These are phyloP conservation scores for Emmonsia crescens DNA, from an alignment of 2,329 filamentous ascomycete species.

Conservation along the genomic window DNA sequence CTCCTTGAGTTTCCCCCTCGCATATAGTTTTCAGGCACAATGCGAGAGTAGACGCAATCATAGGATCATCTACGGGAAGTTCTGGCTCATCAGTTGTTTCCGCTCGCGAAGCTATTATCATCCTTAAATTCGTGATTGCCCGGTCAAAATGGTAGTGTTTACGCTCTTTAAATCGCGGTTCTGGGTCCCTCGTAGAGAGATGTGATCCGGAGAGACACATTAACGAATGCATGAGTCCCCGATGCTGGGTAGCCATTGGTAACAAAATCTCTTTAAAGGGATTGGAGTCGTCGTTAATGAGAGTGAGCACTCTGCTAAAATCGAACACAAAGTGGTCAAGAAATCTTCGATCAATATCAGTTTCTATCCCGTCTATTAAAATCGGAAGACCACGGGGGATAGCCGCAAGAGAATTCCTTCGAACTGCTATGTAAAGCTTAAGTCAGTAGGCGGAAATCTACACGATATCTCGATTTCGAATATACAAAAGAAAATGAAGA, in stretches of 20 bases:
- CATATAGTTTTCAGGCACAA: constrained; percentile 52
- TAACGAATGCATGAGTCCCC: constrained; percentile 82
- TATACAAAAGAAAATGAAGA: neutral
- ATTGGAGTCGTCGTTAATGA: constrained; percentile 70
- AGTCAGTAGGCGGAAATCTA: neutral
- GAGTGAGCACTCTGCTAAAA: constrained; percentile 68
- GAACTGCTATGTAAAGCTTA: constrained; percentile 16
- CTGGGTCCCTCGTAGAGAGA: constrained; percentile 42
- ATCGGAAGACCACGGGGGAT: constrained; percentile 40
- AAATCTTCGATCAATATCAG: constrained; percentile 65
- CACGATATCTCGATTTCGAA: neutral
- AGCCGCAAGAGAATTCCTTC: constrained; percentile 23
- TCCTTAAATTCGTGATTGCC: constrained; percentile 30
- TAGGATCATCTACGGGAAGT: constrained; percentile 44
- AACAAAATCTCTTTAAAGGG: constrained; percentile 77
- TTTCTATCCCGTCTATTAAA: constrained; percentile 73
- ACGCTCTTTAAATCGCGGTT: constrained; percentile 42
- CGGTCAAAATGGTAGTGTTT: constrained; percentile 45
- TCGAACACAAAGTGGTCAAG: constrained; percentile 73
- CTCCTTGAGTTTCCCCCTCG: constrained; percentile 51
- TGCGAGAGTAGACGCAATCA: constrained; percentile 49
- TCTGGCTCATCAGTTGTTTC: constrained; percentile 20
- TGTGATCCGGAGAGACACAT: constrained; percentile 75
- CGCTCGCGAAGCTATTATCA: constrained; percentile 26
- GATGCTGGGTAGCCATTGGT: constrained; percentile 67